phyloP scores from a whole-genome alignment of 1,284 basidiomycete genomes.

The Leccinum subatratum region DNA sequence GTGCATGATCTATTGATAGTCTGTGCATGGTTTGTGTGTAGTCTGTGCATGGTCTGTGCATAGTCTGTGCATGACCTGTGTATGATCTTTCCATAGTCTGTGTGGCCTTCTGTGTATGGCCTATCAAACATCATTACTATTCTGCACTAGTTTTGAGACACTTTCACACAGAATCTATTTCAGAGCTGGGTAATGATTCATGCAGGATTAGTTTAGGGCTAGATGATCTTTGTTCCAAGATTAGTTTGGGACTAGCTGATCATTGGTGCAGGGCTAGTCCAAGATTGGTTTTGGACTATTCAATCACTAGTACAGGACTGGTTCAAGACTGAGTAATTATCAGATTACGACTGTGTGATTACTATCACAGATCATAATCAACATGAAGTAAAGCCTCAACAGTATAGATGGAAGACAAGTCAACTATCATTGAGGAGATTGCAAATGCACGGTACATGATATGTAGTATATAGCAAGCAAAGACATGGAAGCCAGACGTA shows the following conservation, averaged over 20 bases:
- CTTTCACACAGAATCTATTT: neutral
- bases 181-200: neutral
- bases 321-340: too few species aligned
- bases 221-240: neutral
- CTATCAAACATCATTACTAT: neutral
- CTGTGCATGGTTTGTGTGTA: neutral
- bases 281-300: neutral
- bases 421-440: neutral
- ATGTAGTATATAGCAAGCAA: neutral
- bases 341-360: neutral
- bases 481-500: neutral
- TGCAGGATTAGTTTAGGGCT: neutral
- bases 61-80: neutral
- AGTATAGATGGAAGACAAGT: neutral
- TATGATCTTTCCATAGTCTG: neutral
- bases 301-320: too few species aligned
- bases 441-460: neutral
- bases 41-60: neutral
- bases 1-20: neutral
- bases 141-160: neutral
- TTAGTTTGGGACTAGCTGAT: neutral
- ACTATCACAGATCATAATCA: neutral
- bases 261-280: neutral
- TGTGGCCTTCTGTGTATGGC: neutral
- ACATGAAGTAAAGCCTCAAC: neutral